These are phyloP conservation scores for Sisymbrium irio DNA, from an alignment of 345 rosid species.

Conservation along the genomic window DNA sequence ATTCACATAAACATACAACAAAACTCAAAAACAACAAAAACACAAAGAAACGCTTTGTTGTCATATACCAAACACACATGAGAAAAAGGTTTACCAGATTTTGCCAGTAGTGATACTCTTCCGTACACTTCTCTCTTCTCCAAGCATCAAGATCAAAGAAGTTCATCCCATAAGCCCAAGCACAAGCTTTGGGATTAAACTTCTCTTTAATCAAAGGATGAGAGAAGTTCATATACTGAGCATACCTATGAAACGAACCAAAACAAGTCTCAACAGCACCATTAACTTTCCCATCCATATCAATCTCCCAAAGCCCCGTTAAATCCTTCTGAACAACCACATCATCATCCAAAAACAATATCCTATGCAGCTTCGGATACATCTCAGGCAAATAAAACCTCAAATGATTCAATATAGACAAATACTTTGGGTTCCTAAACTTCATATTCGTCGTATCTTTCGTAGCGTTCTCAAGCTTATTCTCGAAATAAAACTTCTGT, in stretches of 20 bases:
- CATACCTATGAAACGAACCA: conserved; percentile 93
- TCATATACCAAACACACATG: not conserved
- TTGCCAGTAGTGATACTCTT: conserved; percentile 99
- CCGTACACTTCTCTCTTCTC: conserved; percentile 98
- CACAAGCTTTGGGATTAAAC: conserved; percentile 96
- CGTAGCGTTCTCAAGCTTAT: conserved; percentile 87
- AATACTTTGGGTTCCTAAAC: conserved; percentile 93
- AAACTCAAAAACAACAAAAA: not conserved
- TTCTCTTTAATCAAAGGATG: conserved; percentile 92
- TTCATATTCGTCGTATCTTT: conserved; percentile 94
- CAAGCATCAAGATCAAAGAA: conserved; percentile 99
- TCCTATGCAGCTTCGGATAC: conserved; percentile 86
- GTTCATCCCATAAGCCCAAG: conserved; percentile 99
- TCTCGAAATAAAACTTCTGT: conserved; percentile 94
- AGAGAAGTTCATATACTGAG: conserved; percentile 97
- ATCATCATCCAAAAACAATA: conserved; percentile 90
- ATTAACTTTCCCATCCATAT: conserved; percentile 97
- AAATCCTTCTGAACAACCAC: conserved; percentile 95
- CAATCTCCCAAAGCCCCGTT: conserved; percentile 92
- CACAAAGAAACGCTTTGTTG: not conserved
- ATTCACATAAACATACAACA: conserved; percentile 12
- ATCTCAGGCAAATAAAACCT: conserved; percentile 94
- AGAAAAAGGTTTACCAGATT: conserved; percentile 57
- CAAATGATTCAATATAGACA: conserved; percentile 91
- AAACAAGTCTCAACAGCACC: conserved; percentile 99